Conservation (phyloP, 1,284 basidiomycete genomes). For the Ceraceosorus guamensis region DNA sequence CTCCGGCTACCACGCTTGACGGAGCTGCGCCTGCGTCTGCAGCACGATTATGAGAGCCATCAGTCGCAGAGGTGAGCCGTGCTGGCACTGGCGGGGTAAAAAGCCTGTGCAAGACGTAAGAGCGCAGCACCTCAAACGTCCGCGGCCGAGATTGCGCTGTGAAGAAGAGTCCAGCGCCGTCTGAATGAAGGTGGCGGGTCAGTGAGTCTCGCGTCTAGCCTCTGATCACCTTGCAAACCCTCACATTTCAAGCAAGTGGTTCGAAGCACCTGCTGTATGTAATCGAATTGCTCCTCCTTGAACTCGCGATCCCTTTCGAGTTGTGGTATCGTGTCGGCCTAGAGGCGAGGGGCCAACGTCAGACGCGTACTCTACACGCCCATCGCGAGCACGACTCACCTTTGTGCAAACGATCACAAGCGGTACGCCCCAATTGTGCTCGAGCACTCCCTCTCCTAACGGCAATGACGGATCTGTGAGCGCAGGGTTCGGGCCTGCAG, state of each 20-base stretch:
- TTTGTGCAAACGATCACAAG: conserved; percentile 83
- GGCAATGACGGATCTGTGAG: conserved; percentile 13
- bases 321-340: conserved; percentile 46
- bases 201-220: neutral
- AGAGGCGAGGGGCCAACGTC: no score
- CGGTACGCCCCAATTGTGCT: conserved; percentile 63
- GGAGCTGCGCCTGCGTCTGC: conserved; percentile 43
- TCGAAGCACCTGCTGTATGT: conserved; percentile 85
- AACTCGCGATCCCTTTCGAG: conserved; percentile 49
- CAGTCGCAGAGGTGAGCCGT: conserved; percentile 1
- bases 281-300: conserved; percentile 86
- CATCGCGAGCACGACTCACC: neutral
- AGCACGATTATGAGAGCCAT: conserved; percentile 4
- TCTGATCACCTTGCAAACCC: conserved; percentile 46
- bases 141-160: conserved; percentile 68
- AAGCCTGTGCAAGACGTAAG: conserved; percentile 77
- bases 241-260: conserved; percentile 84
- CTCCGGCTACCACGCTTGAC: no score
- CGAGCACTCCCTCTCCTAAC: conserved; percentile 25
- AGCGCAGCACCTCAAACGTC: conserved; percentile 72
- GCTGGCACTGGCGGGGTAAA: conserved; percentile 58
- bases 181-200: conserved; percentile 50
- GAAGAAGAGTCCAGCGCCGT: conserved; percentile 87
- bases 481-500: neutral
- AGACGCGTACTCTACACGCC: neutral